A percentile compares a stretch with the other conserved stretches of the same genome.
These are phyloP conservation scores for Tulasnella calospora DNA, from an alignment of 768 basidiomycete genomes.

Conservation along the genomic window DNA sequence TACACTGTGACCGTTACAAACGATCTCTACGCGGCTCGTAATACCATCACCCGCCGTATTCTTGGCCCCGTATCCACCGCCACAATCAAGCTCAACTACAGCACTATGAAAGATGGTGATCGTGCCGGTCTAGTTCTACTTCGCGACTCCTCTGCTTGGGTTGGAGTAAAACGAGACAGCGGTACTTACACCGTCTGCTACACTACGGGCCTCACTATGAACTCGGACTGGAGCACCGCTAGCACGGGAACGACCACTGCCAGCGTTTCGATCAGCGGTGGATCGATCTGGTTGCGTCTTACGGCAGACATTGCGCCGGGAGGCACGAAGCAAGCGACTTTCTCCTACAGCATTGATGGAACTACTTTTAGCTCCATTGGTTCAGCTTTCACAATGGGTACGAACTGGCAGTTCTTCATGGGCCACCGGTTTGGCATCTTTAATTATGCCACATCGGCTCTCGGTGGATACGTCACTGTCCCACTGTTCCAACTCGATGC, in stretches of 20 bases:
- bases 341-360: not conserved
- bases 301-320: not conserved
- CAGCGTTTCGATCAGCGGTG: not conserved
- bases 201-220: not conserved
- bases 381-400: conserved; percentile 18
- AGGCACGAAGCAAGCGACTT: not conserved
- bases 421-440: conserved; percentile 27
- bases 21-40: conserved; percentile 25
- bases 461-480: conserved; percentile 24
- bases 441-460: conserved; percentile 22
- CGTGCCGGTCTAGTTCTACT: not conserved
- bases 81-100: conserved; percentile 20
- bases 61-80: conserved; percentile 20
- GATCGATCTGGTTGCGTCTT: not conserved
- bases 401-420: conserved; percentile 25
- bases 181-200: not conserved
- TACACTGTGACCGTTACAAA: conserved; percentile 17
- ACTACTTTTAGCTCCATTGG: not conserved
- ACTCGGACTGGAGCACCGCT: not conserved
- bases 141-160: not conserved
- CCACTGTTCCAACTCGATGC: conserved; percentile 4
- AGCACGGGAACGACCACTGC: not conserved
- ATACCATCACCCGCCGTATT: conserved; percentile 26
- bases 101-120: conserved; percentile 21
- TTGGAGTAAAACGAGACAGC: not conserved